Evolutionary conservation across 257 asterid species (phyloP).

Genomic region (Scutellaria minor): DNA sequence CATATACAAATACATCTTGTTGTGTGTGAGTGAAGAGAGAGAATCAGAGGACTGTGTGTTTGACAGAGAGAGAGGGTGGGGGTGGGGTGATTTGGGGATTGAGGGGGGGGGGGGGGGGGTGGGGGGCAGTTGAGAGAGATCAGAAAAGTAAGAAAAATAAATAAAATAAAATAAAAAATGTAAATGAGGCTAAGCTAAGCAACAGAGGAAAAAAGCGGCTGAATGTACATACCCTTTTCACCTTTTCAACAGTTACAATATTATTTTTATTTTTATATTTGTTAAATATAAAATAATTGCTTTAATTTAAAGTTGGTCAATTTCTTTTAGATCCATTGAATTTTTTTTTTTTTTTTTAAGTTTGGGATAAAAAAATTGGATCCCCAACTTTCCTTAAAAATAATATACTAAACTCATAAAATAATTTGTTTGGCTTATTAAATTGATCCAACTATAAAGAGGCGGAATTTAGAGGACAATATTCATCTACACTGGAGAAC

Average conservation of each 20-base stretch:
- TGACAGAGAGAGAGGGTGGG: slow-evolving; percentile 34
- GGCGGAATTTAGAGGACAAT: no score
- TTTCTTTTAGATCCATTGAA: neutral
- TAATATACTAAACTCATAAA: no score
- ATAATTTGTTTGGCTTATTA: no score
- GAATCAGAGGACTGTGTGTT: slow-evolving; percentile 26
- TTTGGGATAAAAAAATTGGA: no score
- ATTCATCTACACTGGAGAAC: no score
- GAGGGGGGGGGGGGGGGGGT: slow-evolving; percentile 23
- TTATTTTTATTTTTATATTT: neutral
- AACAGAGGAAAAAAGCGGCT: slow-evolving; percentile 47
- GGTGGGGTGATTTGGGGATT: neutral
- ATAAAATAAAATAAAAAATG: slow-evolving; percentile 19
- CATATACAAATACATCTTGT: slow-evolving; percentile 39
- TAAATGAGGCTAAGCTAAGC: slow-evolving; percentile 39
- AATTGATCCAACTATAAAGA: no score
- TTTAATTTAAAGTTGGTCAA: slow-evolving; percentile 20
- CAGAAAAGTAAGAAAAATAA: slow-evolving; percentile 1
- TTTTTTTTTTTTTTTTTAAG: no score
- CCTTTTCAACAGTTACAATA: slow-evolving; percentile 13
- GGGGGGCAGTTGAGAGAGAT: slow-evolving; percentile 42
- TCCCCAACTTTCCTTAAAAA: no score
- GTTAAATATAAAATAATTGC: neutral
- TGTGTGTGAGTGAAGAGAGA: slow-evolving; percentile 21
- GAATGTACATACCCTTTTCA: slow-evolving; percentile 41